Evolutionary conservation across 345 rosid genomes (phyloP), one percentile per base, ranked within the genome.

Genomic region (Conringia planisiliqua): DNA sequence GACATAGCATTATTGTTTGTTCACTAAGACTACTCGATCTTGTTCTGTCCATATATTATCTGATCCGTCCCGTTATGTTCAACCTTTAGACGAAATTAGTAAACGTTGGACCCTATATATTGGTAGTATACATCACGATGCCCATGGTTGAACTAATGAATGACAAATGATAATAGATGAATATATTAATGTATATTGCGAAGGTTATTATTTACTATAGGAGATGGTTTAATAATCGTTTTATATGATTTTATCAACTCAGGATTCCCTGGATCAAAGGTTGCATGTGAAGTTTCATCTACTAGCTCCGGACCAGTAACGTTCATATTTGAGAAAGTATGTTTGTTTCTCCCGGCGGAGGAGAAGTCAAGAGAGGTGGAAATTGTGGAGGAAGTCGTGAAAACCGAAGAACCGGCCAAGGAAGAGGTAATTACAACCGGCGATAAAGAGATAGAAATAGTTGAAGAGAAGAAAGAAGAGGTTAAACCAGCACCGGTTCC

Each of bases 391-490:
- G 72, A 55, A 10, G 76, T 68, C 33, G 66, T 74, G 52, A 64
- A 63, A 47, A 52, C 66, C 10, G 60, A 62, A 38, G 76, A 78
- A 22, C 76, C 80, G 42, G n/a, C 16, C 58, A 52, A 52, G 32
- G 58, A 52, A 12, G 78, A 54, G 78, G 42, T 69, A 47, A 29
- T 47, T 36, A 65, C 18, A 47, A 77, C 29, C 32, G 29, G 68
- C 12, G 70, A 54, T 39, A 80, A 60, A 81, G 82, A 78, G 70
- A 80, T 63, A 65, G 88, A 87, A 64, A 78, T 82, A 32, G 81
- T 74, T 0, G 75, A 79, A 36, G 92, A 82, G 71, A 77, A 85
- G 82, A 77, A 84, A 67, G 81, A 77, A 47, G 85, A 79, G 73
- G 72, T 36, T 51, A 60, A 51, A 58, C 73, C 65, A 20, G 66